Evolutionary conservation across 2,329 filamentous ascomycete genomes (phyloP).

Genomic region (Exophiala xenobiotica): DNA sequence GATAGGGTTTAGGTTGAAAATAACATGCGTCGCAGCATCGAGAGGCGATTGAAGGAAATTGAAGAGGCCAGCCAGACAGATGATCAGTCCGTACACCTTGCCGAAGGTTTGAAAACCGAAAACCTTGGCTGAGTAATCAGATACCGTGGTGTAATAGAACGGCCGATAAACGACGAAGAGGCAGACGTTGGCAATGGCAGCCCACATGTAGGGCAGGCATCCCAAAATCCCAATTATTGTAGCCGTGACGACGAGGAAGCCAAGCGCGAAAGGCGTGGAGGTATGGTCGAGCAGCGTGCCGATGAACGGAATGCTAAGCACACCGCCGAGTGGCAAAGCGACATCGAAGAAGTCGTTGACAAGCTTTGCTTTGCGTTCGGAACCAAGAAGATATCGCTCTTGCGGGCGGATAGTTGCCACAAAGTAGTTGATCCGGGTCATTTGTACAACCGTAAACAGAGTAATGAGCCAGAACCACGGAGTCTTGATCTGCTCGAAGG

Average conservation of each 20-base stretch:
- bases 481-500: conserved; percentile 69
- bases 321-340: conserved; percentile 78
- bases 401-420: conserved; percentile 82
- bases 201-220: conserved; percentile 67
- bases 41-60: conserved; percentile 82
- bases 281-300: conserved; percentile 75
- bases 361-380: conserved; percentile 59
- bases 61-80: conserved; percentile 77
- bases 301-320: conserved; percentile 84
- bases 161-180: conserved; percentile 57
- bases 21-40: conserved; percentile 72
- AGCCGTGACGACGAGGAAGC: conserved; percentile 67
- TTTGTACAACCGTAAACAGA: conserved; percentile 73
- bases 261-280: conserved; percentile 69
- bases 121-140: conserved; percentile 84
- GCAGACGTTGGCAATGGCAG: conserved; percentile 68
- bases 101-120: conserved; percentile 91
- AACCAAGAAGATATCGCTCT: conserved; percentile 72
- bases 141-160: conserved; percentile 34
- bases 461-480: conserved; percentile 85
- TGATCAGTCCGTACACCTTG: conserved; percentile 89
- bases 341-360: conserved; percentile 85
- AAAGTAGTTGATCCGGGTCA: conserved; percentile 88
- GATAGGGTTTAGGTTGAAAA: conserved; percentile 69
- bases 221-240: conserved; percentile 76